Evolutionary conservation across 257 asterid species (phyloP), one percentile per base, ranked within the genome.

Genomic region (Echites panduratus): DNA sequence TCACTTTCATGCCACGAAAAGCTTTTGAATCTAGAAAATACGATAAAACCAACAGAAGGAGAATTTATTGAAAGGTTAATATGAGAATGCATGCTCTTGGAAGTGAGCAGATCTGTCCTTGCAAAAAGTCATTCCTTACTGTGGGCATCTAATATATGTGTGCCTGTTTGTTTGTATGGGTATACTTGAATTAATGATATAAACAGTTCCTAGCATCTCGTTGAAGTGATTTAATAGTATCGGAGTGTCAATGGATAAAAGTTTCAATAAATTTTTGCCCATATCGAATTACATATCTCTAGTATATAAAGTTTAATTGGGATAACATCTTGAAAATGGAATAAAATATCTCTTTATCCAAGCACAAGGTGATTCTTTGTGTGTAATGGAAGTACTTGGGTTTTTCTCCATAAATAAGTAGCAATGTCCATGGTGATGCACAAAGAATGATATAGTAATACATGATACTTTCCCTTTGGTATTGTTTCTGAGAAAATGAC

Each of bases 401-500:
- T 29, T 61, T 29, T 61, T 5, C 67, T 32, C 67, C 32, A 7
- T 62, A 35, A 17, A 17, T 0, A 16, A n/a, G 45, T 59, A 1
- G 43, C 47, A 35, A 32, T 35, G 45, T 62, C 22, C 44, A 62
- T 16, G 16, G 16, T n/a, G 2, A 62, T 35, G 24, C 8, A 66
- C 32, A 44, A n/a, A 66, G 35, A 16, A 41, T 64, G 14, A 22
- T 9, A 3, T 6, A 10, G 53, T 20, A 7, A 9, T 26, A 40
- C 35, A 41, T n/a, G 54, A 11, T 16, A 40, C n/a, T 54, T 11
- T 57, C 20, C 12, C 63, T 76, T 72, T 7, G 50, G 71, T 70
- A 40, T 72, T 70, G 66, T 66, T 70, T 43, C 71, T 47, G 32
- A 44, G 76, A 29, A 66, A 68, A 41, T 81, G 75, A 82, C 85